Percentiles rank a stretch among this genome's conserved stretches.
phyloP scores from a whole-genome alignment of 768 basidiomycete genomes.

The Kwoniella botswanensis region DNA sequence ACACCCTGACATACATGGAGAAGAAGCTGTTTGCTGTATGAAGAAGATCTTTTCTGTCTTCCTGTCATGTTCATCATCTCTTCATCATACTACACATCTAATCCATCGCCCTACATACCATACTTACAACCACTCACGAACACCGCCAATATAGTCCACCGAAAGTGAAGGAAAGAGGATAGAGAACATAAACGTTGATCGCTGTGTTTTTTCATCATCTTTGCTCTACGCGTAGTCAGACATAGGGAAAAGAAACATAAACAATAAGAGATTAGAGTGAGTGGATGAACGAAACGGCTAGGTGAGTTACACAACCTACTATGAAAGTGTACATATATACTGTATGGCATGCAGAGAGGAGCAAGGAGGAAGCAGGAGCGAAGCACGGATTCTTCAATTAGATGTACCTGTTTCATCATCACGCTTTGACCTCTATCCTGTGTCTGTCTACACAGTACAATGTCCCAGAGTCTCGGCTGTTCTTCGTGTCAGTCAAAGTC shows the following conservation, averaged over 20 bases:
- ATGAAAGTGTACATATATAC: too few relatives aligned
- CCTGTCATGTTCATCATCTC: background rate
- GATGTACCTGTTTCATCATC: constrained; percentile 8
- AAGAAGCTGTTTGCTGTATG: background rate
- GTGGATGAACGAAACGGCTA: too few relatives aligned
- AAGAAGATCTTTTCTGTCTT: background rate
- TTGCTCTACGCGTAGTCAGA: background rate
- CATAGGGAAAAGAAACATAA: background rate
- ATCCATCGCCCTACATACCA: background rate
- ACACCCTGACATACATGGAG: too few relatives aligned
- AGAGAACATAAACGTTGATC: constrained; percentile 6
- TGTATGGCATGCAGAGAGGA: background rate
- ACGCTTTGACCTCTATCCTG: constrained; percentile 7
- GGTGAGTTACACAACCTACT: too few relatives aligned
- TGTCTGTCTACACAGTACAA: background rate
- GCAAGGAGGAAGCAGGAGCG: background rate
- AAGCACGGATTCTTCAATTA: background rate
- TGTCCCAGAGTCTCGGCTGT: constrained; percentile 1
- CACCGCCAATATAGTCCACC: background rate
- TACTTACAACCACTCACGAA: constrained; percentile 1
- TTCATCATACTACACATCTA: background rate
- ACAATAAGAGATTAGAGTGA: background rate
- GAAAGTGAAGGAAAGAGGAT: background rate
- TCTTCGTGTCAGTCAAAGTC: background rate
- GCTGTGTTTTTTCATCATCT: background rate